Conservation (phyloP, 139 green algal species). For the Bryopsis sp. region DNA sequence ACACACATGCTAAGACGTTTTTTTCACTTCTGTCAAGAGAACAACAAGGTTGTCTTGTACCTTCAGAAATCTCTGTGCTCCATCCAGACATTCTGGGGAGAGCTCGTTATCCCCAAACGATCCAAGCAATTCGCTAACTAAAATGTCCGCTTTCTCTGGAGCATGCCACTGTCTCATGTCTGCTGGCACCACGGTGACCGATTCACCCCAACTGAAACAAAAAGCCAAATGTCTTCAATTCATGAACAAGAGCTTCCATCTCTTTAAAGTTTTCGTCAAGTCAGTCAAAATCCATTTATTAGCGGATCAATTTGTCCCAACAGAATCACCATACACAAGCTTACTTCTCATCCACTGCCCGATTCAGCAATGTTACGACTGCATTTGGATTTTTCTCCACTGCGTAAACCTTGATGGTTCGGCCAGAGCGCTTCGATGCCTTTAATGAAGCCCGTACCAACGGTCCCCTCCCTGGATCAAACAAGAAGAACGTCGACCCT, state of each 20-base stretch:
- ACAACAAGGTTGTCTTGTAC: no score
- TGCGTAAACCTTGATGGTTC: slow-evolving; percentile 70
- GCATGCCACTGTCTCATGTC: slow-evolving; percentile 21
- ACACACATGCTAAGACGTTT: no score
- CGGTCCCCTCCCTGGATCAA: slow-evolving; percentile 76
- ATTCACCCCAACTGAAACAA: slow-evolving; percentile 11
- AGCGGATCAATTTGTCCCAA: no score
- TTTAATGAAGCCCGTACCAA: slow-evolving; percentile 69
- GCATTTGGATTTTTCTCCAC: slow-evolving; percentile 99
- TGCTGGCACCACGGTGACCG: neutral
- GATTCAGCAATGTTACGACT: slow-evolving; percentile 40
- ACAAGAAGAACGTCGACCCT: neutral
- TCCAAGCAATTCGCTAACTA: slow-evolving; percentile 90
- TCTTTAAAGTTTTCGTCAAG: no score
- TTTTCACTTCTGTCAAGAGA: no score
- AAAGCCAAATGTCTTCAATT: no score
- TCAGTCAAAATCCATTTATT: no score
- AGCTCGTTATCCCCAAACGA: slow-evolving; percentile 99
- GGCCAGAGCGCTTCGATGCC: slow-evolving; percentile 32
- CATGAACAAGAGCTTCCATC: no score
- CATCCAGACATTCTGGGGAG: slow-evolving; percentile 80
- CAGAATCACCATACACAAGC: no score
- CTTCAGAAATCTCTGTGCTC: slow-evolving; percentile 78
- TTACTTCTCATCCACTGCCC: neutral
- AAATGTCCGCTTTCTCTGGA: slow-evolving; percentile 77